Percentiles rank a stretch among this genome's conserved stretches.
These are phyloP conservation scores for Primulina tabacum DNA, from an alignment of 257 asterid genomes.

Conservation along the genomic window DNA sequence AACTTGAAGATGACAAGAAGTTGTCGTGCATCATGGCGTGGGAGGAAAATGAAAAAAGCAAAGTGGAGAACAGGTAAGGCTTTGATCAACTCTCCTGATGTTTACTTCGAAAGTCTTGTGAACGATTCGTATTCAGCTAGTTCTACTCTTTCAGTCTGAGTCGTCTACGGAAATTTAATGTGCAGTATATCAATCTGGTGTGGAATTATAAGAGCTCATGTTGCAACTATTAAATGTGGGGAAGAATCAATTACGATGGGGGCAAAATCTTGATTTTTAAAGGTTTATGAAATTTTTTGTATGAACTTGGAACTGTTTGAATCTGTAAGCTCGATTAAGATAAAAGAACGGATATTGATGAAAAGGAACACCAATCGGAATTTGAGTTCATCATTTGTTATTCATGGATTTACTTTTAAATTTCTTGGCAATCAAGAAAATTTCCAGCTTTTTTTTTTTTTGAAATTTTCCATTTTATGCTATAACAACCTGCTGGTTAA, in stretches of 20 bases:
- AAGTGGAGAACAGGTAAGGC: slow-evolving; percentile 74
- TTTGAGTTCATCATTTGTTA: background rate
- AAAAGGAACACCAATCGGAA: background rate
- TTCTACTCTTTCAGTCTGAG: background rate
- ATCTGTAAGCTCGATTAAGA: background rate
- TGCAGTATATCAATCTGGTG: background rate
- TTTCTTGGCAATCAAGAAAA: background rate
- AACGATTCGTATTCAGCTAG: background rate
- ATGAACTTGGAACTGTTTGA: background rate
- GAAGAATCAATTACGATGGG: background rate
- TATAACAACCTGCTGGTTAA: background rate
- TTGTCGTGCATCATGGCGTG: slow-evolving; percentile 70
- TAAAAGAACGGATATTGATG: background rate
- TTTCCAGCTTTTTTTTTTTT: background rate
- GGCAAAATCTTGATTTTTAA: too few relatives aligned
- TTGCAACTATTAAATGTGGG: background rate
- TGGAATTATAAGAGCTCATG: background rate
- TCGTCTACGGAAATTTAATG: too few relatives aligned
- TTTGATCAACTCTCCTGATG: background rate
- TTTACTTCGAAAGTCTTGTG: background rate
- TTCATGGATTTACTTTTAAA: background rate
- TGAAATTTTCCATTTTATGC: background rate
- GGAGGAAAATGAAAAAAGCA: slow-evolving; percentile 77
- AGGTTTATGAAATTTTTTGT: background rate
- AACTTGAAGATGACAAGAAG: slow-evolving; percentile 61